Evolutionary conservation across 2,329 filamentous ascomycete genomes (phyloP).

Genomic region (Rugonectria rugulosa): DNA sequence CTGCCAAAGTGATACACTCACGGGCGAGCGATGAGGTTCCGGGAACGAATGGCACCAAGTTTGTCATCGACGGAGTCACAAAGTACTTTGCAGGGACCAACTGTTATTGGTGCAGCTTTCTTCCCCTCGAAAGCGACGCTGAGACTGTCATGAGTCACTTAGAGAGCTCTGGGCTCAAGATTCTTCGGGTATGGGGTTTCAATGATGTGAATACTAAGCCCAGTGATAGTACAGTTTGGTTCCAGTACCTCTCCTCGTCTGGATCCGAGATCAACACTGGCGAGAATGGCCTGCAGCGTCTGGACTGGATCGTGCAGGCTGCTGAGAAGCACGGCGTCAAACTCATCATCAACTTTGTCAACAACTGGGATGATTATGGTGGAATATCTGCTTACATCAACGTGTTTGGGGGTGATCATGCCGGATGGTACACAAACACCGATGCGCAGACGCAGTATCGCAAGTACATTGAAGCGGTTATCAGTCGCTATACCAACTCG

Average conservation of each 20-base stretch:
- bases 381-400: slow-evolving; percentile 68
- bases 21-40: slow-evolving; percentile 27
- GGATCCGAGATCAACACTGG: slow-evolving; percentile 68
- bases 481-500: slow-evolving; percentile 56
- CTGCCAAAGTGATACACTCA: not conserved
- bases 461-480: slow-evolving; percentile 60
- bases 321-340: slow-evolving; percentile 68
- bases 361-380: slow-evolving; percentile 74
- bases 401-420: slow-evolving; percentile 62
- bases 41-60: slow-evolving; percentile 41
- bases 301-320: slow-evolving; percentile 68
- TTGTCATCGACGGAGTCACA: slow-evolving; percentile 54
- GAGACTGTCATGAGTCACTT: slow-evolving; percentile 60
- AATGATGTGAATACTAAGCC: slow-evolving; percentile 59
- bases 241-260: slow-evolving; percentile 57
- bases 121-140: slow-evolving; percentile 63
- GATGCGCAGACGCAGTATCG: slow-evolving; percentile 63
- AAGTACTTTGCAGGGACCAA: slow-evolving; percentile 63
- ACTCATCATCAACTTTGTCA: slow-evolving; percentile 71
- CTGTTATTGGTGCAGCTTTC: slow-evolving; percentile 64
- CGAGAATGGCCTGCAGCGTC: slow-evolving; percentile 62
- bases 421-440: slow-evolving; percentile 64
- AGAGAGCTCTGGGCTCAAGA: slow-evolving; percentile 58
- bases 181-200: slow-evolving; percentile 69
- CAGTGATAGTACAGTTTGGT: slow-evolving; percentile 49